phyloP scores from a whole-genome alignment of 306 rosid species.

The Clitoria ternatea region DNA sequence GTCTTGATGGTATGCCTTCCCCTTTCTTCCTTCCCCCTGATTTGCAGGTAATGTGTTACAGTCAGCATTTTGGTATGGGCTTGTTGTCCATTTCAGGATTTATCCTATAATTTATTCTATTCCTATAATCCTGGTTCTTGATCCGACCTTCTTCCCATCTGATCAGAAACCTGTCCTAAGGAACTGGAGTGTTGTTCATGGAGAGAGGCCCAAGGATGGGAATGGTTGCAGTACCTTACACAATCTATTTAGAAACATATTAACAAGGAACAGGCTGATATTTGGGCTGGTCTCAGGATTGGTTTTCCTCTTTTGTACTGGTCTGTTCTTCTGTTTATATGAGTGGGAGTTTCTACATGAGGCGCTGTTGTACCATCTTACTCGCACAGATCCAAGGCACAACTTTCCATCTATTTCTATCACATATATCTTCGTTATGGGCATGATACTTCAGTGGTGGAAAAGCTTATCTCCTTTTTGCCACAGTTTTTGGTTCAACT shows the following conservation, averaged over 20 bases:
- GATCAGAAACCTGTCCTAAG: conserved; percentile 59
- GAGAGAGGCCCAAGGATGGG: conserved; percentile 34
- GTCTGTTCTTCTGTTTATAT: conserved; percentile 60
- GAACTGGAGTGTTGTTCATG: conserved; percentile 48
- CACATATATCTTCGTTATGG: conserved; percentile 87
- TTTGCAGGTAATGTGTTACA: conserved; percentile 74
- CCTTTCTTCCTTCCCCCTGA: conserved; percentile 12
- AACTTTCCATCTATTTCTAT: conserved; percentile 84
- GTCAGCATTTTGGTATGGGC: conserved; percentile 97
- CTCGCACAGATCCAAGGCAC: conserved; percentile 92
- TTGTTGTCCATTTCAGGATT: conserved; percentile 86
- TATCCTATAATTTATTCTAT: conserved; percentile 83
- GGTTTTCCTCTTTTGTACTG: conserved; percentile 66
- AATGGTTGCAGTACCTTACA: conserved; percentile 21
- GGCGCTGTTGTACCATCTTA: conserved; percentile 85
- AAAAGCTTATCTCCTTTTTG: conserved; percentile 87
- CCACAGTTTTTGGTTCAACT: conserved; percentile 83
- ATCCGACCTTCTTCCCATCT: conserved; percentile 58
- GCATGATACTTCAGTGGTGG: conserved; percentile 44
- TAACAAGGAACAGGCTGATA: conserved; percentile 62
- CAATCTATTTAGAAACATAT: conserved; percentile 42
- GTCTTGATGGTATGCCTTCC: conserved; percentile 16
- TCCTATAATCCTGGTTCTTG: conserved; percentile 76
- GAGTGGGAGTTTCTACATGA: conserved; percentile 84
- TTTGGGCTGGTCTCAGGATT: conserved; percentile 68